Evolutionary conservation across 2,329 filamentous ascomycete genomes (phyloP), one percentile per base, ranked within the genome.

Genomic region (Teratosphaeria viscida): DNA sequence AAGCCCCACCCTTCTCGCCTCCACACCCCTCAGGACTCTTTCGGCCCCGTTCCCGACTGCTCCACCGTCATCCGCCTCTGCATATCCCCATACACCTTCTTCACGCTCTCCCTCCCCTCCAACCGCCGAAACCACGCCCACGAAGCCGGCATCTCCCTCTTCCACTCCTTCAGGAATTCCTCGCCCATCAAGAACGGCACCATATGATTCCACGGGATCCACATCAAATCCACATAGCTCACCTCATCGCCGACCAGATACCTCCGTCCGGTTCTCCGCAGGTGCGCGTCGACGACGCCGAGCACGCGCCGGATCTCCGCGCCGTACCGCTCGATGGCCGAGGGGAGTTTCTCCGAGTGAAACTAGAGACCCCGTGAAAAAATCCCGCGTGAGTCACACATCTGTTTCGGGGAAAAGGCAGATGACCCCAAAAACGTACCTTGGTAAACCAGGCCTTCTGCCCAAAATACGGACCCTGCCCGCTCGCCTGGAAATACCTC

Each of bases 301-400:
- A 72, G 68, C 14, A 81, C 72, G 37, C 79, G 77, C 27, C 71
- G 68, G 55, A 77, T 67, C 64, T 81, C 78, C 23, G 73, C 73
- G 14, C 63, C 56, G 63, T 79, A 81, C 26, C 78, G 74, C 6
- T 78, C 73, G 26, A 75, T 66, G 3, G 76, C 78, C 10, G 72
- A 74, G 0, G 66, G 68, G 26, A 79, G 19, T 61, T 75, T 75
- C 58, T 80, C 77, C 0, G 67, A 67, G 64, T 79, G 75, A 58
- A 73, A 75, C 47, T 57, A 29, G 8, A 52, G 5, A 14, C 8
- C 5, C 37, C 37, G 37, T 11, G 26, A 49, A 4, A 19, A 47
- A 19, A n/a, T 19, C 19, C 43, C 43, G 5, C 7, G 43, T 19
- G n/a, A n/a, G 43, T n/a, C 39, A 39, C 14, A 4, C 3, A 39